phyloP scores from a whole-genome alignment of 2,329 filamentous ascomycete species.

The Westerdykella sp. region DNA sequence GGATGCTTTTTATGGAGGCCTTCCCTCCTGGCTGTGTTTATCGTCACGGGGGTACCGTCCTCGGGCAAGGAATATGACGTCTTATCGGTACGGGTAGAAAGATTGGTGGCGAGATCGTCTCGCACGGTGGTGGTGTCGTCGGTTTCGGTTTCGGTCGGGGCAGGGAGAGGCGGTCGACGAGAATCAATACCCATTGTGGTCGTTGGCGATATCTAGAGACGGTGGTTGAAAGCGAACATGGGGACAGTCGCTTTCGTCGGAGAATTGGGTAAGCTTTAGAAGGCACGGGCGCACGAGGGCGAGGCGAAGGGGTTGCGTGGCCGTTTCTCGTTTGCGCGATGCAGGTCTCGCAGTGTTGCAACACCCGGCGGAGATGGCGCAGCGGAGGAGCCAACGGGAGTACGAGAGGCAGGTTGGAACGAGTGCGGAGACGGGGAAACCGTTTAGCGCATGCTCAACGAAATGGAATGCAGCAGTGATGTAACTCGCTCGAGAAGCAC shows the following conservation, averaged over 20 bases:
- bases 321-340: conserved; percentile 21
- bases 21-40: conserved; percentile 65
- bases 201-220: conserved; percentile 26
- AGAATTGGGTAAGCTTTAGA: not conserved
- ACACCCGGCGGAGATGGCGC: not conserved
- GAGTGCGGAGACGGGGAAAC: too few species aligned
- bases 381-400: not conserved
- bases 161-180: conserved; percentile 60
- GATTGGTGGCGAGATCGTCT: conserved; percentile 57
- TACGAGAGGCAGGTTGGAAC: not conserved
- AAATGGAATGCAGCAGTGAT: too few species aligned
- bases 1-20: conserved; percentile 51
- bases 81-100: conserved; percentile 62
- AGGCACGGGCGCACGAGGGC: conserved; percentile 3
- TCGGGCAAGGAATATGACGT: conserved; percentile 76
- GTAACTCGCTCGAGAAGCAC: too few species aligned
- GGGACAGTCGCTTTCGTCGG: conserved; percentile 9
- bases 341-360: not conserved
- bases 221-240: conserved; percentile 26
- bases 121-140: conserved; percentile 38
- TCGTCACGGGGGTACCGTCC: conserved; percentile 86
- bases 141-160: conserved; percentile 68
- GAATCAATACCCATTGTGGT: conserved; percentile 42
- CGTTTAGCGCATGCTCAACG: too few species aligned
- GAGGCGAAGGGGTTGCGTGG: conserved; percentile 12